These are phyloP conservation scores for Themeda triandra DNA, from an alignment of 176 grass and related monocot species.

Conservation along the genomic window DNA sequence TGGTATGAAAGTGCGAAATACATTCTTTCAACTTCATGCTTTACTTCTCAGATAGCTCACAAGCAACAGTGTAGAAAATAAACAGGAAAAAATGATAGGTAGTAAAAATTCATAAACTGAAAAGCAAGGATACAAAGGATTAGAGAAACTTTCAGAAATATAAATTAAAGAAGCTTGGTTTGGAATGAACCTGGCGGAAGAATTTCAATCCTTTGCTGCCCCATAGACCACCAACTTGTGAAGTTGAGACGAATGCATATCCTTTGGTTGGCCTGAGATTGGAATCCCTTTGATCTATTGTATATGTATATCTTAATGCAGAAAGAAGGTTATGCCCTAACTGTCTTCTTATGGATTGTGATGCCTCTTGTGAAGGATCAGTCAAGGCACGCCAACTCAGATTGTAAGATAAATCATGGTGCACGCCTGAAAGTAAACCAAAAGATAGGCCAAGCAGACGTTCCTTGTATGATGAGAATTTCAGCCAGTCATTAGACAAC, in stretches of 20 bases:
- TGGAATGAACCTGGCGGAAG: slow-evolving; percentile 56
- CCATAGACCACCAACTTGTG: slow-evolving; percentile 65
- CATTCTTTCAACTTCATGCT: background rate
- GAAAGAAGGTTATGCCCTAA: slow-evolving; percentile 75
- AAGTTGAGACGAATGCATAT: slow-evolving; percentile 69
- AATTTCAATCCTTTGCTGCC: slow-evolving; percentile 62
- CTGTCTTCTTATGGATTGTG: slow-evolving; percentile 63
- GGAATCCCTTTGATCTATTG: slow-evolving; percentile 74
- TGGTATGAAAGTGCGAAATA: background rate
- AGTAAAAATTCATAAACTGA: background rate
- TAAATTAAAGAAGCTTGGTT: background rate
- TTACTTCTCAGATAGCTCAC: background rate
- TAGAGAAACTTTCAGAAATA: background rate
- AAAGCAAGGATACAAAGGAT: background rate
- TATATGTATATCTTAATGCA: slow-evolving; percentile 69
- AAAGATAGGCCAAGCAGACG: slow-evolving; percentile 49
- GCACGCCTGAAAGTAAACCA: slow-evolving; percentile 57
- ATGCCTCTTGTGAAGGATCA: slow-evolving; percentile 53
- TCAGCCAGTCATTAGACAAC: slow-evolving; percentile 58
- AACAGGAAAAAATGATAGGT: background rate
- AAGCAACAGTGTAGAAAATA: background rate
- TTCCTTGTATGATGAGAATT: slow-evolving; percentile 79
- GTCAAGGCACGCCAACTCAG: slow-evolving; percentile 61
- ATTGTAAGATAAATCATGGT: slow-evolving; percentile 67
- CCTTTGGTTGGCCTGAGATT: slow-evolving; percentile 63